Base-by-base conservation (phyloP, 352 stramenopile genomes). In the Phytophthora idaei region DNA sequence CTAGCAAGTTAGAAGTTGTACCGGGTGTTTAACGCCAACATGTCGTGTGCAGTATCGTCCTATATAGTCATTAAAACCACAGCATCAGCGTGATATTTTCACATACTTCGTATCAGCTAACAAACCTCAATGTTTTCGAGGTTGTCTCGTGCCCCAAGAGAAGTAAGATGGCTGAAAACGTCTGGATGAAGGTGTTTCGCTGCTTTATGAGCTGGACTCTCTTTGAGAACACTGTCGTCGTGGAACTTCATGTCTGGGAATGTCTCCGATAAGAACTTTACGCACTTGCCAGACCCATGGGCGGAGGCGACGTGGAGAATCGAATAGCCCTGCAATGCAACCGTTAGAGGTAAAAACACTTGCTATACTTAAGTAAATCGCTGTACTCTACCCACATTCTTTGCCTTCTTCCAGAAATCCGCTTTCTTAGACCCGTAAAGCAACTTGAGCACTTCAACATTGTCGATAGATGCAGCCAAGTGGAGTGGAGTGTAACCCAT, bases 401-500 rank as follows among this genome's bases (percentile, higher is more conserved):
- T 74, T 7, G 80, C 78, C 31, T 65, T 56, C 45, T 81, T 81
- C 28, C 57, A 59, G 47, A 90, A 83, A 60, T 90, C 73, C 3
- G 60, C 78, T 60, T 86, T 71, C 3, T 73, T 72, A 0, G 77
- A 83, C 0, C 53, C 64, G 32, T 80, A 42, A 5, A 90, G 56
- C 17, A 54, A 74, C 42, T 76, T 45, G 12, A 92, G 66, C n/a
- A 89, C 73, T 31, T 84, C 51, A 7, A 87, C 47, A 46, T 90
- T 77, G 36, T 90, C 80, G 17, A 87, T 66, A 0, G 74, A 75
- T 10, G 77, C 84, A 17, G 81, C 84, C 12, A 90, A 58, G 48
- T 92, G 84, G 1, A 85, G 54, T 12, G 84, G 80, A 2, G 81
- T 88, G 57, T 85, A 92, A 3, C 78, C 80, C n/a, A 90, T 59